Conservation (phyloP, 176 grass and related monocot genomes). For the Metroxylon sagu region DNA sequence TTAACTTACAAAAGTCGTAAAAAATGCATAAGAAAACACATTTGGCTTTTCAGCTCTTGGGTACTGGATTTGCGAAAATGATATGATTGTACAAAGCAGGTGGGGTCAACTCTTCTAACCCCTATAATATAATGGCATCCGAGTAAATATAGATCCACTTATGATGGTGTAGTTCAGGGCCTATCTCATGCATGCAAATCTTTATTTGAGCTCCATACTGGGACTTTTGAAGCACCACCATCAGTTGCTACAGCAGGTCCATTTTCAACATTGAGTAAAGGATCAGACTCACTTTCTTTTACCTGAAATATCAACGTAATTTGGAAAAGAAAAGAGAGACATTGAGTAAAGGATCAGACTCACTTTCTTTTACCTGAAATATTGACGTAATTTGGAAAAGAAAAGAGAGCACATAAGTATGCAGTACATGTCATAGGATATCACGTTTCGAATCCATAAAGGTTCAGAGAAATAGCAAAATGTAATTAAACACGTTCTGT, state of each 20-base stretch:
- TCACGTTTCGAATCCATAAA: too few species aligned
- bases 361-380: conserved; percentile 48
- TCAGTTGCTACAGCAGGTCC: conserved; percentile 35
- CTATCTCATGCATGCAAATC: conserved; percentile 39
- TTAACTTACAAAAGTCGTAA: not conserved
- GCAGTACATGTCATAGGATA: not conserved
- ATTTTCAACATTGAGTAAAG: conserved; percentile 57
- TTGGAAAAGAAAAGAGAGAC: not conserved
- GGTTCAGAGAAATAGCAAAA: too few species aligned
- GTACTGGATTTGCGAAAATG: too few species aligned
- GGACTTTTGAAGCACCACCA: conserved; percentile 49
- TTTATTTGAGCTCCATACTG: conserved; percentile 70
- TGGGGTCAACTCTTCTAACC: conserved; percentile 41
- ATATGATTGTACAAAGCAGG: conserved; percentile 16
- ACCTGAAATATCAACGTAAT: conserved; percentile 22
- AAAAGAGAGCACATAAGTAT: not conserved
- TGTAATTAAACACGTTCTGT: too few species aligned
- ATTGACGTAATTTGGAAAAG: not conserved
- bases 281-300: conserved; percentile 64
- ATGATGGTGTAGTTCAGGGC: not conserved
- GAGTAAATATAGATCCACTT: not conserved
- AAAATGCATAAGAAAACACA: not conserved
- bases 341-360: conserved; percentile 65
- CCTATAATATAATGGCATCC: conserved; percentile 17
- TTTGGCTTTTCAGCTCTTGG: not conserved